These are phyloP conservation scores for Puccinia brachypodii DNA, from an alignment of 1,284 basidiomycete species.

Conservation along the genomic window DNA sequence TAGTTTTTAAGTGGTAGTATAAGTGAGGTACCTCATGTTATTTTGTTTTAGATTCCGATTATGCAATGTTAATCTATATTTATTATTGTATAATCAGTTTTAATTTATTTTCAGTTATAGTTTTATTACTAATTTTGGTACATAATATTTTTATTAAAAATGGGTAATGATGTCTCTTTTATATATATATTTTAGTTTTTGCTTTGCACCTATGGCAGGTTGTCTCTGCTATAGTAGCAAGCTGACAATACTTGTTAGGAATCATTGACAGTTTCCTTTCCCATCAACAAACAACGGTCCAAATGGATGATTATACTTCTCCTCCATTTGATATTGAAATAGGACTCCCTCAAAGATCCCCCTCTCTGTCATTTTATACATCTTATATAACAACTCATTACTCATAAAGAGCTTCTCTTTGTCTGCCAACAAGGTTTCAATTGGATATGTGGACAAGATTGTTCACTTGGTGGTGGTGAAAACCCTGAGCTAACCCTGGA, in stretches of 20 bases:
- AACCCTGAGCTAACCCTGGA: neutral
- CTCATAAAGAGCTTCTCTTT: neutral
- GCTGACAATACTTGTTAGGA: neutral
- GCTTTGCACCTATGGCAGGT: neutral
- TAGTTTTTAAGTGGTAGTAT: no score
- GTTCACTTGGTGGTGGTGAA: neutral
- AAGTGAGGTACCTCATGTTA: no score
- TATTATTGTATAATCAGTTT: no score
- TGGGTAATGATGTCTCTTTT: no score
- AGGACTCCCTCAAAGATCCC: conserved; percentile 12
- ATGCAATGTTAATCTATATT: no score
- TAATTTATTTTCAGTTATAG: no score
- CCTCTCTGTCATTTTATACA: conserved; percentile 12
- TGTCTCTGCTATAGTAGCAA: no score
- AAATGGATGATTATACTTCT: neutral
- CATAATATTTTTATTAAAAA: no score
- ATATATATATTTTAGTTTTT: no score
- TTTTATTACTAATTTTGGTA: no score
- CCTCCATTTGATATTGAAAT: neutral
- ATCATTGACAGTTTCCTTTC: conserved; percentile 5
- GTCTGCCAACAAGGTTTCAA: neutral
- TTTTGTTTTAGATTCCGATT: no score
- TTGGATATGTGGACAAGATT: neutral
- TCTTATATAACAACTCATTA: conserved; percentile 12
- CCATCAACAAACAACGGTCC: neutral